phyloP scores from a whole-genome alignment of 2,329 filamentous ascomycete genomes.

The Hymenoscyphus albidus region DNA sequence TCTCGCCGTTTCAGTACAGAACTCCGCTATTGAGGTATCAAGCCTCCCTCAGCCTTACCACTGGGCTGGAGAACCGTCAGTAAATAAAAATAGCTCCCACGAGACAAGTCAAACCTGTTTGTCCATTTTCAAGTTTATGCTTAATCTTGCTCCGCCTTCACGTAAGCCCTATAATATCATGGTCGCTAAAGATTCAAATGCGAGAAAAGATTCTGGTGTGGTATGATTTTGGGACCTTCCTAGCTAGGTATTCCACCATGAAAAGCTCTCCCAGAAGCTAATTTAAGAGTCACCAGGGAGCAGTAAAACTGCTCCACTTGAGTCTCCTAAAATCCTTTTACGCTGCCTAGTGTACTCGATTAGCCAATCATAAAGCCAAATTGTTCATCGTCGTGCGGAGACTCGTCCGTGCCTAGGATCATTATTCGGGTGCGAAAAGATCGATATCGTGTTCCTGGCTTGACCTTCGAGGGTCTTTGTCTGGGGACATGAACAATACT shows the following conservation, averaged over 20 bases:
- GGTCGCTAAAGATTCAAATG: neutral
- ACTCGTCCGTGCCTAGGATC: neutral
- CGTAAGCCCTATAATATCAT: neutral
- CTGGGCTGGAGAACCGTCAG: neutral
- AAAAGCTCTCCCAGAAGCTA: neutral
- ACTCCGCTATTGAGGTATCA: neutral
- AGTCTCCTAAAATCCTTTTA: no score
- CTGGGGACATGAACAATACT: no score
- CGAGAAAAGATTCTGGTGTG: neutral
- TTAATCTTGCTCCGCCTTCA: neutral
- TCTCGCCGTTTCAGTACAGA: neutral
- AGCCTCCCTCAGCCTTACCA: neutral
- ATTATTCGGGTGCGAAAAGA: neutral
- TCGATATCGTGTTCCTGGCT: neutral
- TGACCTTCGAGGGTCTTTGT: no score
- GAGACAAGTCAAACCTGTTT: neutral
- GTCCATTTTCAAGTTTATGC: neutral
- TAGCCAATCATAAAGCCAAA: neutral
- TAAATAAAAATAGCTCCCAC: neutral
- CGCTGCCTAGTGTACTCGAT: neutral
- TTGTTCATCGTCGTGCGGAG: neutral
- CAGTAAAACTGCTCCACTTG: neutral
- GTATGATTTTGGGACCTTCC: neutral
- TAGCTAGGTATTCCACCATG: neutral
- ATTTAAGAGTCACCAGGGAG: neutral